Percentiles rank a stretch among this genome's conserved stretches.
Conservation (phyloP, 345 rosid species). For the Arabis hirsuta region DNA sequence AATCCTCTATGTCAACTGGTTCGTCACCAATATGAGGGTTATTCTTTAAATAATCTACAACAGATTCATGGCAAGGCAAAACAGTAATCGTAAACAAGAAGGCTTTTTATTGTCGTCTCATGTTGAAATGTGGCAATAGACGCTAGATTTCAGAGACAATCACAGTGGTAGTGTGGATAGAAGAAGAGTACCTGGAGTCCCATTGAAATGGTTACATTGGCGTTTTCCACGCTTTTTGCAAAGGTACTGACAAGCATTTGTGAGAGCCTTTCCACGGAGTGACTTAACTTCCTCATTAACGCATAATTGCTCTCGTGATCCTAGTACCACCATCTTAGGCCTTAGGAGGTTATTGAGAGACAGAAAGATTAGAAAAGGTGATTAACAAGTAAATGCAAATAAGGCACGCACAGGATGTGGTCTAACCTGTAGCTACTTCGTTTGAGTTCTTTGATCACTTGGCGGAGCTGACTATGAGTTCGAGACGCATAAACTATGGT, state of each 20-base stretch:
- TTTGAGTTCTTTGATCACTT: slow-evolving; percentile 85
- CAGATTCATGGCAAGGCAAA: slow-evolving; percentile 31
- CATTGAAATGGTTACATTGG: slow-evolving; percentile 61
- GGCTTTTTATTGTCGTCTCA: neutral
- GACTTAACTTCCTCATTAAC: slow-evolving; percentile 83
- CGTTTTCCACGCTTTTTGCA: slow-evolving; percentile 67
- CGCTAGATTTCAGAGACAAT: neutral
- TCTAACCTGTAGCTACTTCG: slow-evolving; percentile 86
- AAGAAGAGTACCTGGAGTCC: slow-evolving; percentile 41
- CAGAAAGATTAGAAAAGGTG: slow-evolving; percentile 21
- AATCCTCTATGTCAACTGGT: slow-evolving; percentile 94
- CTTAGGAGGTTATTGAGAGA: slow-evolving; percentile 49
- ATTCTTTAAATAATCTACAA: slow-evolving; percentile 64
- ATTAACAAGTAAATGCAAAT: slow-evolving; percentile 15
- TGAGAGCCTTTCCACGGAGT: slow-evolving; percentile 87
- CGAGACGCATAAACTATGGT: slow-evolving; percentile 87
- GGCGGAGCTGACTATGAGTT: slow-evolving; percentile 96
- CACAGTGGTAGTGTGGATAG: neutral
- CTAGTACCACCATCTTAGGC: slow-evolving; percentile 93
- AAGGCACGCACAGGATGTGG: slow-evolving; percentile 14
- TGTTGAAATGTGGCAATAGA: slow-evolving; percentile 15
- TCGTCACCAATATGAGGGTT: slow-evolving; percentile 85
- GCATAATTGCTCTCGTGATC: slow-evolving; percentile 94
- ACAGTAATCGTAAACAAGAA: slow-evolving; percentile 6
- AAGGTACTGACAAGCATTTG: slow-evolving; percentile 72